Evolutionary conservation across 2,329 filamentous ascomycete species (phyloP).

Genomic region (Neoscytalidium dimidiatum): DNA sequence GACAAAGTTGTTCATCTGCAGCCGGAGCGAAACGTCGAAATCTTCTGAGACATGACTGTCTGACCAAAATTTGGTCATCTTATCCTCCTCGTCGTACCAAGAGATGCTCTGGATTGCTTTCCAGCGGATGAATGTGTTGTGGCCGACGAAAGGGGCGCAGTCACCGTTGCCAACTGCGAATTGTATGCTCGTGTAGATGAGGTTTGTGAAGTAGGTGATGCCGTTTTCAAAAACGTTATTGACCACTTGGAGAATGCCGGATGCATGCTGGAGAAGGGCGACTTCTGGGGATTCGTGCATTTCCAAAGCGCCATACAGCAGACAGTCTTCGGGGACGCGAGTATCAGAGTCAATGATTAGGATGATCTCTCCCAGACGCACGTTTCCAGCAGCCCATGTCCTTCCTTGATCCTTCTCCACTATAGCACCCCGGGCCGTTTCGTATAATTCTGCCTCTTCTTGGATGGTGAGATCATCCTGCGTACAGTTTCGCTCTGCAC

Average conservation of each 20-base stretch:
- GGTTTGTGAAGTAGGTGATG: slow-evolving; percentile 24
- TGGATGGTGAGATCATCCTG: slow-evolving; percentile 27
- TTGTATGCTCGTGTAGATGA: slow-evolving; percentile 23
- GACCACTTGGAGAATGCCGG: slow-evolving; percentile 22
- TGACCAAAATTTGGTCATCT: slow-evolving; percentile 21
- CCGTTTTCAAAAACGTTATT: slow-evolving; percentile 24
- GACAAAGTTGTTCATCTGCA: slow-evolving; percentile 21
- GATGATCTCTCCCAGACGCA: slow-evolving; percentile 74
- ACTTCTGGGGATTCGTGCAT: slow-evolving; percentile 23
- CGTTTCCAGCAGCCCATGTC: slow-evolving; percentile 74
- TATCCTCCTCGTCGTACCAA: slow-evolving; percentile 15
- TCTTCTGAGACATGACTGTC: slow-evolving; percentile 24
- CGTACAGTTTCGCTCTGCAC: slow-evolving; percentile 22
- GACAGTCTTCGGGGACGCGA: slow-evolving; percentile 22
- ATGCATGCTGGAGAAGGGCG: slow-evolving; percentile 23
- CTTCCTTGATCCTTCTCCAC: slow-evolving; percentile 53
- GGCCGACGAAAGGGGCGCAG: slow-evolving; percentile 24
- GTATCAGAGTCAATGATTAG: slow-evolving; percentile 48
- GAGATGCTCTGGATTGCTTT: slow-evolving; percentile 21
- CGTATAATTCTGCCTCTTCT: slow-evolving; percentile 19
- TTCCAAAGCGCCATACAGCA: slow-evolving; percentile 22
- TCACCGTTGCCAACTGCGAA: slow-evolving; percentile 24
- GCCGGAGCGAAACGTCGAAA: slow-evolving; percentile 23
- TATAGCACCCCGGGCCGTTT: slow-evolving; percentile 6
- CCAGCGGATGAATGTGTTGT: slow-evolving; percentile 24